Percentiles rank a stretch among this genome's conserved stretches.
These are phyloP conservation scores for Taphrina sp. DNA, from an alignment of 1,139 yeast genomes.

Conservation along the genomic window DNA sequence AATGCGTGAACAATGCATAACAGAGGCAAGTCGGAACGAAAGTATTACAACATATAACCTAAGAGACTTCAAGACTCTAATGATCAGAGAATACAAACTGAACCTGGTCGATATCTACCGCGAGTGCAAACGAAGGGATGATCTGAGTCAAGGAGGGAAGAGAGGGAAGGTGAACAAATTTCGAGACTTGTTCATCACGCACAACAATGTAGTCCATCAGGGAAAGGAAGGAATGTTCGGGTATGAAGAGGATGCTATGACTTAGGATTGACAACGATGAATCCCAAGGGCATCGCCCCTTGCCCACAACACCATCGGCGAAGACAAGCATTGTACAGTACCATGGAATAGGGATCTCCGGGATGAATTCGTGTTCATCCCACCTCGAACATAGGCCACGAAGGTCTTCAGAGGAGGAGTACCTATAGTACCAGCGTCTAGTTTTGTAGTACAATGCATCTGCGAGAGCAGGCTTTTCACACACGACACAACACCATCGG, in stretches of 20 bases:
- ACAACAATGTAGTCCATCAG: background rate
- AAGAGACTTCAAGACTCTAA: background rate
- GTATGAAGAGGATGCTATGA: background rate
- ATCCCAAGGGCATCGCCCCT: background rate
- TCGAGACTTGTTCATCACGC: background rate
- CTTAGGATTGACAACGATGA: background rate
- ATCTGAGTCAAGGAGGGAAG: background rate
- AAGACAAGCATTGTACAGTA: background rate
- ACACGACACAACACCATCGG: background rate
- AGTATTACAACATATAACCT: background rate
- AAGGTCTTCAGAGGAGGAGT: background rate
- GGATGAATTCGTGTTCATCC: background rate
- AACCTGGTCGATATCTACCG: background rate
- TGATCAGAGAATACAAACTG: slow-evolving; percentile 1
- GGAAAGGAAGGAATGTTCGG: background rate
- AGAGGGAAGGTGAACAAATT: background rate
- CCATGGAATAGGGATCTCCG: background rate
- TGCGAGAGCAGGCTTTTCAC: background rate
- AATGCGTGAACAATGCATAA: background rate
- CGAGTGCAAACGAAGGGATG: background rate
- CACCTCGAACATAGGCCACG: background rate
- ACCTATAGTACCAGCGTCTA: background rate
- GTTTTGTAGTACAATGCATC: background rate
- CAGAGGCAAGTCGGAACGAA: background rate
- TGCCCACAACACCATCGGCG: background rate